A percentile compares a stretch with the other conserved stretches of the same genome.
Conservation (phyloP, 2,329 filamentous ascomycete species). For the Calonectria pseudoreteaudii region DNA sequence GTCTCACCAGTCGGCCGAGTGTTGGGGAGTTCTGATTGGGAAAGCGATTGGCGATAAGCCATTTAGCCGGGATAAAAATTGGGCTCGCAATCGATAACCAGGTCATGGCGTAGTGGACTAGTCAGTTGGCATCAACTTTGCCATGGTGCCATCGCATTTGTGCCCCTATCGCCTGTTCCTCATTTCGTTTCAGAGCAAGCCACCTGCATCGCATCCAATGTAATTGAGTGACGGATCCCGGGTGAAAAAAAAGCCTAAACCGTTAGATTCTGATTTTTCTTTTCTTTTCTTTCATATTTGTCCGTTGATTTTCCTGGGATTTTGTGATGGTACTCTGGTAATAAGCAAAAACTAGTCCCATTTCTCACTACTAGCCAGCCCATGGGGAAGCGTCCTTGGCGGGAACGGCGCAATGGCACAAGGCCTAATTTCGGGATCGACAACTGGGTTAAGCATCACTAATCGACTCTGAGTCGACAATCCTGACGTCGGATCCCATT, state of each 20-base stretch:
- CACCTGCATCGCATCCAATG: not conserved
- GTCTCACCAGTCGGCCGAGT: not conserved
- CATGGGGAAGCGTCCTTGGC: not conserved
- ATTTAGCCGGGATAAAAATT: not conserved
- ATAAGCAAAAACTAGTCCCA: no score
- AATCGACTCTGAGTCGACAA: not conserved
- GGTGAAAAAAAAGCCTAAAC: not conserved
- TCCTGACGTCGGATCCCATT: not conserved
- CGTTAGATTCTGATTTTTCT: not conserved
- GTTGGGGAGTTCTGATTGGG: not conserved
- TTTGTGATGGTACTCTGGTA: no score
- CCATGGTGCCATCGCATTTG: not conserved
- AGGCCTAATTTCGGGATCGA: not conserved
- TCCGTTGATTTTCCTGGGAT: not conserved
- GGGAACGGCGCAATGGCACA: not conserved
- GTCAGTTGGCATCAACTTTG: not conserved
- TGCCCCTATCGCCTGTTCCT: not conserved
- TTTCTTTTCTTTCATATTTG: no score
- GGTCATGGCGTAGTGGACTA: not conserved
- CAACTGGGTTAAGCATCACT: not conserved
- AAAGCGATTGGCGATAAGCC: not conserved
- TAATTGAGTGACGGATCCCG: not conserved
- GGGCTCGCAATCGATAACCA: not conserved
- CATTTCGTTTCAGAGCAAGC: not conserved
- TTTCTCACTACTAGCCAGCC: no score